These are phyloP conservation scores for Pelargonium nanum DNA, from an alignment of 345 rosid genomes.

Conservation along the genomic window DNA sequence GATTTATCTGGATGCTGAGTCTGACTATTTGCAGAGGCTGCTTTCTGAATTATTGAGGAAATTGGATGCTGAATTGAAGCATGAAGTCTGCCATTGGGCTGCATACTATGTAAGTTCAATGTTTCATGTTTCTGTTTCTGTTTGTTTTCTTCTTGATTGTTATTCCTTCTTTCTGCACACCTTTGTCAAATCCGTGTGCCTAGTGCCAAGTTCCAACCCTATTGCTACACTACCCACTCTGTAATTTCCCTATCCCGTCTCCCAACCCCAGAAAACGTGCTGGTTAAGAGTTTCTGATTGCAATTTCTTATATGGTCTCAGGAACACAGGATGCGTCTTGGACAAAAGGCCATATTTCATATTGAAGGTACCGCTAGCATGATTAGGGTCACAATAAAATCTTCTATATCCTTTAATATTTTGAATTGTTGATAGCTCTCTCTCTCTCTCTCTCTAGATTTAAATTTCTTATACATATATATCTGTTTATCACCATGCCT, in stretches of 20 bases:
- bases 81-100: constrained; percentile 93
- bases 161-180: background rate
- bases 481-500: background rate
- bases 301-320: constrained; percentile 21
- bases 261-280: background rate
- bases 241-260: background rate
- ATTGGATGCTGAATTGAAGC: constrained; percentile 86
- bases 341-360: constrained; percentile 91
- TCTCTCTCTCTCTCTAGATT: background rate
- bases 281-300: background rate
- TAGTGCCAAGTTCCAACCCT: background rate
- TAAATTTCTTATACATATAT: background rate
- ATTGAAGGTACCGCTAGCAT: constrained; percentile 50
- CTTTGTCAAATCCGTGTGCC: too few relatives aligned
- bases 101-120: constrained; percentile 71
- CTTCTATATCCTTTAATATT: background rate
- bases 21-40: constrained; percentile 41
- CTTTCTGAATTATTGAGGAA: constrained; percentile 73
- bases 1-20: constrained; percentile 9
- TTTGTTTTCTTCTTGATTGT: background rate
- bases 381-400: background rate
- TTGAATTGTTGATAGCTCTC: too few relatives aligned
- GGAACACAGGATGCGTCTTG: constrained; percentile 82
- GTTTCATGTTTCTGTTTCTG: background rate
- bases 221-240: background rate